Conservation (phyloP, 192 early-diverging fungal species). For the Podila horticola region DNA sequence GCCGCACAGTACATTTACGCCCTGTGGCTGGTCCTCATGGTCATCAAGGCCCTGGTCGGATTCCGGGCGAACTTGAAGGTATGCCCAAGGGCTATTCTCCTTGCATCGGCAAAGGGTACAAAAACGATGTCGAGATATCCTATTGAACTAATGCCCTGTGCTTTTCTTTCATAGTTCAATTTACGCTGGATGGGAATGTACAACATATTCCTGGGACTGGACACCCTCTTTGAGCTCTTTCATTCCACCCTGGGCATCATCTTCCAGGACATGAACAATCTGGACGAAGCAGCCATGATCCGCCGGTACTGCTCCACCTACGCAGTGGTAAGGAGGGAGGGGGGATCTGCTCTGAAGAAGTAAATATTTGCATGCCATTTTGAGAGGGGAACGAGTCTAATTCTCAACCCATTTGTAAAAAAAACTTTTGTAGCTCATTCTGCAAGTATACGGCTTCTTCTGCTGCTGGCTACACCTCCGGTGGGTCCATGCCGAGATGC, state of each 20-base stretch:
- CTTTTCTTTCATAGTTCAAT: constrained; percentile 24
- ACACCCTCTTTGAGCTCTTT: constrained; percentile 36
- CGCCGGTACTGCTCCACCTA: constrained; percentile 21
- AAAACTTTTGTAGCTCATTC: constrained; percentile 4
- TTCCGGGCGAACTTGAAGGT: constrained; percentile 44
- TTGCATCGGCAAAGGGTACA: not conserved
- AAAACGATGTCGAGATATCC: not conserved
- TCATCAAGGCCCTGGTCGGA: constrained; percentile 34
- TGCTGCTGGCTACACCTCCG: constrained; percentile 43
- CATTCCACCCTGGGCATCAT: constrained; percentile 28
- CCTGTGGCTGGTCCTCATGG: constrained; percentile 36
- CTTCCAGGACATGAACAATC: constrained; percentile 21
- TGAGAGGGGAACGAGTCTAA: not conserved
- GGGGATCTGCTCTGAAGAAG: not conserved
- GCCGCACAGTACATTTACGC: constrained; percentile 42
- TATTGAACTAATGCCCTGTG: not conserved
- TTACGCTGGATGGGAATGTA: constrained; percentile 44
- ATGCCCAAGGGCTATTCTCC: too few species aligned
- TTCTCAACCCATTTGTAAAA: not conserved
- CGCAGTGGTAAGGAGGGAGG: constrained; percentile 28
- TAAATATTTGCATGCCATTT: not conserved
- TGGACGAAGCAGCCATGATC: constrained; percentile 22
- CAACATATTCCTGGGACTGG: constrained; percentile 34
- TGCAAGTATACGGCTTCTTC: constrained; percentile 37
- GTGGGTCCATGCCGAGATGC: constrained; percentile 40